These are phyloP conservation scores for Kappamyces sp. DNA, from an alignment of 192 early-diverging fungal species.

Conservation along the genomic window DNA sequence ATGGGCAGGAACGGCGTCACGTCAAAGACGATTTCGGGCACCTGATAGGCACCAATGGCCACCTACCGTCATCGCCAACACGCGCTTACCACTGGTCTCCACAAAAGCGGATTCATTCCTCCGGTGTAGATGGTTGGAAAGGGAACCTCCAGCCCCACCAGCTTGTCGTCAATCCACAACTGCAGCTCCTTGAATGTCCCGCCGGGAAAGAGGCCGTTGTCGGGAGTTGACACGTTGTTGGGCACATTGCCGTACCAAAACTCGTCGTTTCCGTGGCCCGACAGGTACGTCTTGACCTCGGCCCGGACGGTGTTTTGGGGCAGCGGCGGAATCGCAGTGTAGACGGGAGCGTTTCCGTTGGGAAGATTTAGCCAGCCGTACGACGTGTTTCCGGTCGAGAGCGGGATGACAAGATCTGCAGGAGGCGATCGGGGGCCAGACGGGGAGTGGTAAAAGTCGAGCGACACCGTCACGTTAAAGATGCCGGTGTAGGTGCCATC, in stretches of 20 bases:
- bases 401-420: constrained; percentile 22
- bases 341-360: constrained; percentile 6
- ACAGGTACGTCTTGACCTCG: constrained; percentile 24
- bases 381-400: neutral
- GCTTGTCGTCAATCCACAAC: constrained; percentile 15
- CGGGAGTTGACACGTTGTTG: constrained; percentile 20
- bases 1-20: constrained; percentile 22
- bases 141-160: constrained; percentile 22
- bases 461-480: constrained; percentile 14
- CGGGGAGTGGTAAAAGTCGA: constrained; percentile 19
- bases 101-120: constrained; percentile 25
- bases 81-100: constrained; percentile 15
- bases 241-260: constrained; percentile 33
- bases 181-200: constrained; percentile 30
- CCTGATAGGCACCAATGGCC: constrained; percentile 14
- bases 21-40: constrained; percentile 23
- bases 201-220: constrained; percentile 19
- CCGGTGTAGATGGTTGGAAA: constrained; percentile 30
- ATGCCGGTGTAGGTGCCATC: constrained; percentile 25
- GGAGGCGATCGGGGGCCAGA: neutral
- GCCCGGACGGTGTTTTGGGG: constrained; percentile 20
- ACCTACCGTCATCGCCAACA: neutral
- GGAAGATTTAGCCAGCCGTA: constrained; percentile 20
- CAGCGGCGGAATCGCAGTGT: constrained; percentile 3
- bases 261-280: constrained; percentile 27